Evolutionary conservation across 805 yeast genomes (phyloP), one percentile per base, ranked within the genome.

Genomic region (Candida germanica): DNA sequence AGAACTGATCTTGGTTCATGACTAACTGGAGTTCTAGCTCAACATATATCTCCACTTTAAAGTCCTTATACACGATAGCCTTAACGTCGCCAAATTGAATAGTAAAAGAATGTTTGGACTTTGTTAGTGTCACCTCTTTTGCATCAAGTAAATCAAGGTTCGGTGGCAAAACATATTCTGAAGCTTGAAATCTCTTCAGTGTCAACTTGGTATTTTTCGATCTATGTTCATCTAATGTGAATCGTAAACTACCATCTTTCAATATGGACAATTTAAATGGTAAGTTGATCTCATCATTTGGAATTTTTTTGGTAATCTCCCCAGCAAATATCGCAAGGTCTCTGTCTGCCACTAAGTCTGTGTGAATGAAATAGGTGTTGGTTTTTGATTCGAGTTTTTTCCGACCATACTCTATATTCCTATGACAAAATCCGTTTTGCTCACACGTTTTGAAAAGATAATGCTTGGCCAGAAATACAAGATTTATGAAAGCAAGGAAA

Each of bases 381-480:
- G n/a, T 18, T 16, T 31, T 15, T 9, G 35, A 7, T 7, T 12
- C 20, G n/a, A 35, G 30, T 28, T 35, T 34, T 18, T 22, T 22
- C 6, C 44, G 54, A 1, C 87, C 85, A 53, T 74, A 87, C 39
- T 76, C 78, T 37, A 91, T 66, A 51, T 89, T 86, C 57, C 98
- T 72, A 33, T 71, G 60, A 54, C 98, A 89, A 54, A 89, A 88
- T 5, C 96, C 95, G 12, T 87, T 75, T 50, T 83, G 81, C 5
- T 69, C 77, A 58, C 98, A 89, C 10, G 69, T 76, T 53, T 87
- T 85, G 67, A 87, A 83, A 36, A 87, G 59, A 44, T 80, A 77
- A 3, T 74, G 77, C 48, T 82, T 80, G 25, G 80, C 87, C 4
- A 59, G 59, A 5, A 42, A 16, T 2, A 44, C 55, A 10, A 19